Conservation (phyloP, 1,139 yeast species). For the Saccharomycopsis hybrid region DNA sequence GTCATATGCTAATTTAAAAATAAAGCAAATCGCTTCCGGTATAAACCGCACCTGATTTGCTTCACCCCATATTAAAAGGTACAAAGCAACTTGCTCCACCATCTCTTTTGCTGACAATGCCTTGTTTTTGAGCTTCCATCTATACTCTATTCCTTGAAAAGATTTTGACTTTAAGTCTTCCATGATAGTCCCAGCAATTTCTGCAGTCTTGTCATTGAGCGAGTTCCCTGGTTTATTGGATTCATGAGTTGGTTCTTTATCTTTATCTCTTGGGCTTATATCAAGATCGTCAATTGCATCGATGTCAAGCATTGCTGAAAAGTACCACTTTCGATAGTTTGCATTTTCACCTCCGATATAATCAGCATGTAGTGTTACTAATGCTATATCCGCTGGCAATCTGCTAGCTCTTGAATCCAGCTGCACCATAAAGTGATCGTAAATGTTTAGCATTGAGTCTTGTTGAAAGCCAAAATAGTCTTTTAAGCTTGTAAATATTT, state of each 20-base stretch:
- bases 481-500: conserved; percentile 54
- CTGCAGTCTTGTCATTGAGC: conserved; percentile 14
- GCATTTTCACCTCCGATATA: conserved; percentile 68
- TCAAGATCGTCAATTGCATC: conserved; percentile 36
- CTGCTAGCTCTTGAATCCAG: conserved; percentile 72
- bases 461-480: conserved; percentile 69
- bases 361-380: conserved; percentile 66
- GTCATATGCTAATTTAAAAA: conserved; percentile 57
- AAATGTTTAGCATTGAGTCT: conserved; percentile 69
- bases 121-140: conserved; percentile 48
- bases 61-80: conserved; percentile 67
- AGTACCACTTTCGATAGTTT: conserved; percentile 65
- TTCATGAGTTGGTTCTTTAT: not conserved
- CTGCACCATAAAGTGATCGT: conserved; percentile 69
- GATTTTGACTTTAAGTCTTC: conserved; percentile 52
- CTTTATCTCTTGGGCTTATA: conserved; percentile 24
- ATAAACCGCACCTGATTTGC: conserved; percentile 62
- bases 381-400: conserved; percentile 65
- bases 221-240: not conserved
- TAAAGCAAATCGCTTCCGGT: conserved; percentile 65
- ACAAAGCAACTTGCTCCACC: conserved; percentile 48
- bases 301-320: conserved; percentile 56
- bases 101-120: conserved; percentile 40
- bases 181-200: conserved; percentile 25
- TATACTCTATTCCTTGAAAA: conserved; percentile 39